Evolutionary conservation across 2,329 filamentous ascomycete genomes (phyloP), one percentile per base, ranked within the genome.

Genomic region (Fusarium incarnatum): DNA sequence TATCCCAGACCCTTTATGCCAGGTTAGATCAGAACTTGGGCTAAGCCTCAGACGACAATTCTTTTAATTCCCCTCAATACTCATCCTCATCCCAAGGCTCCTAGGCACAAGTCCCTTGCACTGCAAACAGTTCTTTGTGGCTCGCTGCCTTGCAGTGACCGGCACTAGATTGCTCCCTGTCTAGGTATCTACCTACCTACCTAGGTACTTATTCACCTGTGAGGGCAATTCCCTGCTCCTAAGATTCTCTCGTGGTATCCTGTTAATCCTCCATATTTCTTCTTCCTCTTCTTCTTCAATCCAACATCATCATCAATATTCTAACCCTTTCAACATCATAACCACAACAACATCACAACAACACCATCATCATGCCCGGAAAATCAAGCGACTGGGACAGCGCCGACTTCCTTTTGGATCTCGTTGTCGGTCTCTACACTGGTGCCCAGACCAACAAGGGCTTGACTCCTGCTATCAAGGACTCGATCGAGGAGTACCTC

Each of bases 381-480:
- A 49, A 68, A 13, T 44, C 66, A 16, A 62, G 65, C 25, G 56
- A 70, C 37, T 82, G 80, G 81, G 77, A 77, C 11, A 78, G 77
- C 52, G 18, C 75, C 40, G 72, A 62, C 2, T 77, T 83, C 61
- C 77, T 82, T 25, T 68, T 73, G 58, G 76, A 81, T 27, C 73
- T 82, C 44, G 60, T 72, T 12, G 53, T 81, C 16, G 76, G 71
- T 12, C 72, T 83, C 8, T 81, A 80, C 63, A 67, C 74, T 28
- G 73, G 75, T 13, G 73, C 75, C 16, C 72, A 76, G 37, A 59
- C 66, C 2, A 63, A 69, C n/a, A 73, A 71, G 11, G 73, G 61
- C 15, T 74, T 83, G 60, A 72, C 63, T 16, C 49, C 75, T 16
- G 63, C 76, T 27, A 66, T 76, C 34, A 79, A 78, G 53, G 73